phyloP scores from a whole-genome alignment of 1,284 basidiomycete species.

The Melanopsichium pennsylvanicum region DNA sequence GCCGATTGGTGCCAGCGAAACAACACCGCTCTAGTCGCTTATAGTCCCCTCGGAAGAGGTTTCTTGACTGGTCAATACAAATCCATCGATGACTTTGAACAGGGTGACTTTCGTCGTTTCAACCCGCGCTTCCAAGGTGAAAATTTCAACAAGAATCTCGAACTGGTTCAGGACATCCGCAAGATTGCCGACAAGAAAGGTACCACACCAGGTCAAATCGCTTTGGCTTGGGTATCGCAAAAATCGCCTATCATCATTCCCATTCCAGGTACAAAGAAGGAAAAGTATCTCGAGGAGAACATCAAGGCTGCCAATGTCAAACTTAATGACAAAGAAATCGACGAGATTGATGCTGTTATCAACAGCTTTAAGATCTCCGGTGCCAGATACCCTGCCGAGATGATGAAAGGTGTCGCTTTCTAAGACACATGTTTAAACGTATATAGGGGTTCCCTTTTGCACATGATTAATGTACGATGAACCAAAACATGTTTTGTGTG shows the following conservation, averaged over 20 bases:
- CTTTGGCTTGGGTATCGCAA: constrained; percentile 45
- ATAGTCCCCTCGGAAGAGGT: constrained; percentile 47
- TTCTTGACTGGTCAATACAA: constrained; percentile 51
- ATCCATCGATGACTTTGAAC: constrained; percentile 29
- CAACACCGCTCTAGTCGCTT: constrained; percentile 42
- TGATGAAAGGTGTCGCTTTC: constrained; percentile 29
- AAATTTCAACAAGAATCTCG: constrained; percentile 50
- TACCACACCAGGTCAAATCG: constrained; percentile 49
- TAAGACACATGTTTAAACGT: no score
- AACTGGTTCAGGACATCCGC: constrained; percentile 39
- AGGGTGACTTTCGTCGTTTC: constrained; percentile 44
- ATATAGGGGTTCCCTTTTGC: no score
- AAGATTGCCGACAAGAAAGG: constrained; percentile 49
- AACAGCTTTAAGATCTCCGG: constrained; percentile 52
- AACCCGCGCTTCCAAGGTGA: constrained; percentile 49
- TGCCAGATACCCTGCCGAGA: constrained; percentile 22
- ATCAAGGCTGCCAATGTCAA: constrained; percentile 31
- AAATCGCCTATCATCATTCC: constrained; percentile 33
- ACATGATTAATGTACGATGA: no score
- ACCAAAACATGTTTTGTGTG: no score
- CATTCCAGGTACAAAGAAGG: constrained; percentile 48
- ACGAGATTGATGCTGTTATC: constrained; percentile 46
- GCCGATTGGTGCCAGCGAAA: constrained; percentile 49
- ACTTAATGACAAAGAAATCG: constrained; percentile 29
- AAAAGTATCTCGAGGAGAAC: constrained; percentile 48